Base-by-base conservation (phyloP, 306 rosid species). In the Cucurbita pepo region DNA sequence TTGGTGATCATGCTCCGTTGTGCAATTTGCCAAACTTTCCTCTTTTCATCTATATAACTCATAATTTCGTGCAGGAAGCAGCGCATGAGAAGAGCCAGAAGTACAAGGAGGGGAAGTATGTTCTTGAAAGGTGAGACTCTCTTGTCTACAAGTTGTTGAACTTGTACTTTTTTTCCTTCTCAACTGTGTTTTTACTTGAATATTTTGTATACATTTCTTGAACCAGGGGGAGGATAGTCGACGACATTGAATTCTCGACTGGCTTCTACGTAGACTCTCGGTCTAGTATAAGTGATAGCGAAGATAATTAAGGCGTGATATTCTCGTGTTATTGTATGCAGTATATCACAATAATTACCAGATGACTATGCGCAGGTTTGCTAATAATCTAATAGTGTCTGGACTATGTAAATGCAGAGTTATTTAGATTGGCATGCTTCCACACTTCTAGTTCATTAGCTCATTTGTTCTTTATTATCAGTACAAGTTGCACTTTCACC, bases 51-150 rank as follows among this genome's bases (percentile, higher is more conserved):
- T 64, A 1, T 64, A 19, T 64, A 14, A 30, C 5, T 47, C 57
- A 69, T 69, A 15, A 30, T 72, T 51, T 70, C 36, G 56, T 53
- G 55, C 81, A 90, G 98, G 98, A 88, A 69, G 78, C 82, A 78
- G 96, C 92, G 7, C 98, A 85, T 12, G 98, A 90, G 82, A 88
- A 77, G 82, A 79, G 83, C 81, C 98, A 92, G 73, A 87, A 92
- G 80, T 90, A 90, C 73, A 92, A 92, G 81, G 96, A 92, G 79
- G 98, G 96, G 61, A 92, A 85, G 87, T 90, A 83, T 81, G 91
- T 92, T 59, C 98, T 92, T 74, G 98, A 92, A 83, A 92, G 96
- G 98, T 92, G 86, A 64, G 57, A 43, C 56, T 66, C 63, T 54
- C 53, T 19, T 58, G 15, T 15, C 43, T 45, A 7, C 48, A 22